Conservation (phyloP, 2,329 filamentous ascomycete genomes). For the Aspergillus pseudoviridinutans region DNA sequence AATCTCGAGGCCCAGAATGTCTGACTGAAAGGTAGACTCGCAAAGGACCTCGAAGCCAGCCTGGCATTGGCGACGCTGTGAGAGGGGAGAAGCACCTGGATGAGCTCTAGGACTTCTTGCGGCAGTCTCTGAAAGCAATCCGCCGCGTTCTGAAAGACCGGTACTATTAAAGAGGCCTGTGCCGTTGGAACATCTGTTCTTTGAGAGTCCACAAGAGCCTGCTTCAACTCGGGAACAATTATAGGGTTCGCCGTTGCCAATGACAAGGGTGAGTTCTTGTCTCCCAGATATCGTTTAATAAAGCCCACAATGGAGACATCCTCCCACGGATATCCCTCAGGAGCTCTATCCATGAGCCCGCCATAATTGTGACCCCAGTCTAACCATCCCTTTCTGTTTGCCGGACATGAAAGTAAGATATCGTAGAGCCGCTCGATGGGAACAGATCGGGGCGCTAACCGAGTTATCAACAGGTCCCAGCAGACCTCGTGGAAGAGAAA, state of each 20-base stretch:
- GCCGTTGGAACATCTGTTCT: background rate
- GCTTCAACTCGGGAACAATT: conserved; percentile 1
- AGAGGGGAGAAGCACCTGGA: conserved; percentile 11
- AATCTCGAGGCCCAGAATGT: conserved; percentile 21
- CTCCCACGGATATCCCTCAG: conserved; percentile 11
- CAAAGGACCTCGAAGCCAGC: conserved; percentile 17
- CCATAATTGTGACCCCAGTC: conserved; percentile 18
- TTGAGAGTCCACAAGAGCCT: background rate
- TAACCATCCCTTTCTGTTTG: conserved; percentile 5
- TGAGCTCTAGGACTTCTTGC: conserved; percentile 16
- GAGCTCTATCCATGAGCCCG: conserved; percentile 7
- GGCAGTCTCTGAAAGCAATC: conserved; percentile 16
- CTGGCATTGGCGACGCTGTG: conserved; percentile 11
- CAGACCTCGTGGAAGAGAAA: conserved; percentile 19
- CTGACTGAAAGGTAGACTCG: conserved; percentile 14
- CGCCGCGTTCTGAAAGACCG: background rate
- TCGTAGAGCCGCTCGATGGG: conserved; percentile 16
- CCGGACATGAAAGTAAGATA: conserved; percentile 16
- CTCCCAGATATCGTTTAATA: conserved; percentile 1
- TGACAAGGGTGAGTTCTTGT: conserved; percentile 5
- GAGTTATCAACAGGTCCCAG: conserved; percentile 14
- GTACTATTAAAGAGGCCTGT: background rate
- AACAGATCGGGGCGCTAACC: conserved; percentile 10
- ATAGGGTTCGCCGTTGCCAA: conserved; percentile 2
- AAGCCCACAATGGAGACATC: conserved; percentile 7